Base-by-base conservation (phyloP, 1,284 basidiomycete species). In the Caloboletus inedulis region DNA sequence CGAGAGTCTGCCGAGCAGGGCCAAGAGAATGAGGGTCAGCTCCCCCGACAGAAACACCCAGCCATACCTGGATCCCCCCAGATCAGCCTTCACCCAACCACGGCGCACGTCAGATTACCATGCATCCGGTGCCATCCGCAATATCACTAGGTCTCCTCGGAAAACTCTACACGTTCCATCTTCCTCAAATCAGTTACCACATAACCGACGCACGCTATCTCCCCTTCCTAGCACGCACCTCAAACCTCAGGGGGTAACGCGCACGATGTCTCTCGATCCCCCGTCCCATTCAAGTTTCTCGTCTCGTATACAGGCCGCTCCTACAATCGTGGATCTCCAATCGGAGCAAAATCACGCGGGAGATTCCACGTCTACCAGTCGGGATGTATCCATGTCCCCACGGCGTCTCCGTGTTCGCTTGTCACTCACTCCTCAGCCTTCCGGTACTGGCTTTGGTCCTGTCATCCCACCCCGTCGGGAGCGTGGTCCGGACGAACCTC, bases 251-350 rank as follows among this genome's bases (percentile, higher is more conserved):
- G 68, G 61, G 33, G 57, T 76, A 41, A 66, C 71, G 29, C 79
- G 81, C 53, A 83, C 81, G 25, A 84, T 85, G 81, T 83, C 81
- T 42, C 76, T 82, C 57, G 84, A 86, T 64, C 80, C 80, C 4
- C 77, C 80, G 18, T 65, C 63, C 29, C 51, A 61, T 35, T 61
- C 68, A 52, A 57, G 58, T 50, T 59, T 71, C 39, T 56, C 52
- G 34, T 62, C 63, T 47, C 64, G 62, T 27, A 18, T 61, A 40
- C 60, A 57, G 19, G 47, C 50, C 2, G 41, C 43, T 33, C 49
- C 59, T 30, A 53, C 68, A 3, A 58, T 69, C 58, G 42, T 57
- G 45, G 68, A 74, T 36, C 61, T 74, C 45, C 67, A 70, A 49
- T 76, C 76, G 41, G 78, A 79, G 54, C 62, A 70, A 49, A 72